Conservation (phyloP, 148 eudicot genomes). For the Chenopodium berlandieri region DNA sequence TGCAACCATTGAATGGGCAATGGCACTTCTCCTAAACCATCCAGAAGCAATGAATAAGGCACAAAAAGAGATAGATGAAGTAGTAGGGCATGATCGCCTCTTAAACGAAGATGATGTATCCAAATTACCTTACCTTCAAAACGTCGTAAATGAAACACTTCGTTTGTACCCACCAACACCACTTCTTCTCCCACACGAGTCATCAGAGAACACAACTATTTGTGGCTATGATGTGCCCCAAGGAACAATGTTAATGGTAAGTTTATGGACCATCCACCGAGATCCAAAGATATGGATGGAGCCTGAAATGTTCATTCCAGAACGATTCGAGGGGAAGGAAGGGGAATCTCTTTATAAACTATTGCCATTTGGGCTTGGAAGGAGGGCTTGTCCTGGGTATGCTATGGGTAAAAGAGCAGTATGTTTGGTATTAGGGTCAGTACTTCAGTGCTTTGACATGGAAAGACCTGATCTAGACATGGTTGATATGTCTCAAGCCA, state of each 20-base stretch:
- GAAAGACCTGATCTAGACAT: conserved; percentile 25
- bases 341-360: conserved; percentile 21
- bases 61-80: conserved; percentile 32
- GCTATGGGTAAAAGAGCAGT: conserved; percentile 30
- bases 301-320: conserved; percentile 35
- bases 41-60: conserved; percentile 31
- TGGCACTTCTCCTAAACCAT: conserved; percentile 43
- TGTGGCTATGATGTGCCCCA: conserved; percentile 34
- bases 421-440: conserved; percentile 33
- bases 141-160: conserved; percentile 34
- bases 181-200: conserved; percentile 32
- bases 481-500: conserved; percentile 29
- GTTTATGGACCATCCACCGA: conserved; percentile 39
- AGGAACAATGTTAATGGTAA: conserved; percentile 42
- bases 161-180: conserved; percentile 40
- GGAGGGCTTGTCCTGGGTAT: conserved; percentile 39
- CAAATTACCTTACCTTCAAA: conserved; percentile 33
- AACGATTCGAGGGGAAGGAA: conserved; percentile 32
- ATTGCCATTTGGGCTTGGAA: conserved; percentile 39
- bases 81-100: conserved; percentile 30
- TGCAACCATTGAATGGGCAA: conserved; percentile 41
- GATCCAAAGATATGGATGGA: conserved; percentile 37
- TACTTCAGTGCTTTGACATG: conserved; percentile 45
- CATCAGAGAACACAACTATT: conserved; percentile 31
- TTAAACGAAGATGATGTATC: conserved; percentile 33